Base-by-base conservation (phyloP, 192 early-diverging fungal genomes). In the Chytriomyces hyalinus region DNA sequence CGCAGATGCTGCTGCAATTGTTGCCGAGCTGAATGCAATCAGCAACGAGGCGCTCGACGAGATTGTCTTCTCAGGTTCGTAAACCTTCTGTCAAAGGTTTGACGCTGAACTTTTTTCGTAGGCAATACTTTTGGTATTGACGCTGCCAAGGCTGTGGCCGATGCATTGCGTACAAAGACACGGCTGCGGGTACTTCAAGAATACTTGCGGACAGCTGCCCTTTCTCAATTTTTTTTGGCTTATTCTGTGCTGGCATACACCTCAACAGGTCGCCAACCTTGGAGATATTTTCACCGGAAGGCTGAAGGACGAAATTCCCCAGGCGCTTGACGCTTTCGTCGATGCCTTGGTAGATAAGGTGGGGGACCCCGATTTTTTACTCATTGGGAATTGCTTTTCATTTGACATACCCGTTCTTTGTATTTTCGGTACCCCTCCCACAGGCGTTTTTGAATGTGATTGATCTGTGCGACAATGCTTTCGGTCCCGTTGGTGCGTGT, bases 391-490 rank as follows among this genome's bases (percentile, higher is more conserved):
- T 36, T 36, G 47, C n/a, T 71, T 51, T 26, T 53, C 15, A 20
- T 36, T 44, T 45, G 26, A 63, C 13, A 11, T 22, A 48, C 50
- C 9, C 49, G 24, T 0, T 26, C 24, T 26, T 26, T 26, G 0
- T 26, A 36, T 63, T 80, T 11, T 51, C 61, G 61, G 46, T 80
- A 73, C 3, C n/a, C 53, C 49, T n/a, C 90, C 26, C 36, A 26
- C 1, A 36, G 36, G 36, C 36, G 36, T 36, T 36, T 36, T 36
- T 36, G 36, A 78, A 89, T 62, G 87, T 97, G 20, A 83, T 91
- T n/a, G 93, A 96, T 82, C 80, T 96, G 22, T 93, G 90, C 8
- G 96, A 99, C 82, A 99, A 99, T 76, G 97, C 97, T n/a, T 99
- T 99, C 86, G 97, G 97, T 20, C 96, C 15, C 53, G 15, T 57